Evolutionary conservation across 2,329 filamentous ascomycete genomes (phyloP).

Genomic region (Akanthomyces lecanii): DNA sequence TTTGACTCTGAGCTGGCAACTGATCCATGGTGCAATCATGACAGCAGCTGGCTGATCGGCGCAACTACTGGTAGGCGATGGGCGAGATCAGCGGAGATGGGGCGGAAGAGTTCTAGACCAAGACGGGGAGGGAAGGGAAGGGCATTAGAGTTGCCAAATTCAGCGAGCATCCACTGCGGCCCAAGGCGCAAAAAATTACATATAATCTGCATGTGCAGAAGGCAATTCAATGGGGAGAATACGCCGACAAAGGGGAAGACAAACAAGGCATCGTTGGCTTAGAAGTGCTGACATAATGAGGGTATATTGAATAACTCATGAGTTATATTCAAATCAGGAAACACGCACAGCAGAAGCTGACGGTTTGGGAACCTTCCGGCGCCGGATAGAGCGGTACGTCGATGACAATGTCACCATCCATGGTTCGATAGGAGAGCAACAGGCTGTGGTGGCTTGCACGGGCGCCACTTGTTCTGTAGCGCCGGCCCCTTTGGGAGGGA

Average conservation of each 20-base stretch:
- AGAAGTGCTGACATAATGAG: no score
- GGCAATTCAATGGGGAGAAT: no score
- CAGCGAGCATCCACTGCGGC: not conserved
- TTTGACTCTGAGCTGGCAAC: not conserved
- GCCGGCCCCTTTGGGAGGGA: not conserved
- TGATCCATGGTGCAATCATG: not conserved
- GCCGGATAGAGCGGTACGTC: not conserved
- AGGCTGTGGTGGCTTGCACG: not conserved
- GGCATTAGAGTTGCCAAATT: not conserved
- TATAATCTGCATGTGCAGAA: no score
- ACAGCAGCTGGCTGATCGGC: not conserved
- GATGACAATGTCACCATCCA: not conserved
- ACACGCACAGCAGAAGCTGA: no score
- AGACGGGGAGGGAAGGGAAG: not conserved
- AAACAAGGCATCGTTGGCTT: no score
- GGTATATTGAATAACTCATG: no score
- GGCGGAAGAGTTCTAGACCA: constrained; percentile 2
- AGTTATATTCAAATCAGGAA: no score
- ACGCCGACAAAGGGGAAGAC: no score
- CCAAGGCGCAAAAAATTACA: no score
- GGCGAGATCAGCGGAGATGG: not conserved
- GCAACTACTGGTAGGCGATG: not conserved
- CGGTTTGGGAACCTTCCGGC: not conserved
- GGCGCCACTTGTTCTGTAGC: not conserved
- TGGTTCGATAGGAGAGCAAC: not conserved